Conservation (phyloP, 768 basidiomycete genomes). For the Lyophyllum shimeji region DNA sequence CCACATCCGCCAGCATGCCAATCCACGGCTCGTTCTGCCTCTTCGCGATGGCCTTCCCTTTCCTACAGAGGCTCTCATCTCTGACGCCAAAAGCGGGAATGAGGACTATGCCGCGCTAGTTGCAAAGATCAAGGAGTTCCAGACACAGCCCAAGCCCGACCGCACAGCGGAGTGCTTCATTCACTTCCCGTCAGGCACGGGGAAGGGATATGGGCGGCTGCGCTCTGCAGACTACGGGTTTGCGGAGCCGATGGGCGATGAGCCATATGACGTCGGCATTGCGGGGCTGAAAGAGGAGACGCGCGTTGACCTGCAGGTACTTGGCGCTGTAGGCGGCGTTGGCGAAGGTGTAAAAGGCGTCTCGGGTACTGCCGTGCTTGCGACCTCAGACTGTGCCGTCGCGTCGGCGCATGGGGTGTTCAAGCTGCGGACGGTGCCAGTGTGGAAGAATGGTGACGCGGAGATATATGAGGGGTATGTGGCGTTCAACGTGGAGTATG, state of each 20-base stretch:
- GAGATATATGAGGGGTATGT: constrained; percentile 5
- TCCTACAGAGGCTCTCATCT: background rate
- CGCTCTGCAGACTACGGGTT: background rate
- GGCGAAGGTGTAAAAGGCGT: background rate
- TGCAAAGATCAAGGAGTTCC: background rate
- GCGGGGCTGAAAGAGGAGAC: background rate
- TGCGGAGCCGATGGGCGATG: constrained; percentile 7
- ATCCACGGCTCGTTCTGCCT: constrained; percentile 6
- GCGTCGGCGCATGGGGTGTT: constrained; percentile 4
- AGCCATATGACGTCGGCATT: constrained; percentile 10
- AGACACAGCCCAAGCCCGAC: constrained; percentile 4
- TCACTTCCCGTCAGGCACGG: background rate
- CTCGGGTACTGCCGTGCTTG: background rate
- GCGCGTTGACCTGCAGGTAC: background rate
- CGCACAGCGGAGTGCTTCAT: constrained; percentile 10
- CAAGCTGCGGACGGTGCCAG: background rate
- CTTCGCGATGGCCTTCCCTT: constrained; percentile 1
- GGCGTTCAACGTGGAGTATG: constrained; percentile 5
- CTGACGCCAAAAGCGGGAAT: constrained; percentile 1
- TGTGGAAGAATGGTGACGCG: constrained; percentile 2
- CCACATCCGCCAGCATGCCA: background rate
- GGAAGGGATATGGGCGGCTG: background rate
- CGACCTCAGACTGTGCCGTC: background rate
- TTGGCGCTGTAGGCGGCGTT: background rate
- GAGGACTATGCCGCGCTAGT: constrained; percentile 8